Evolutionary conservation across 495 filamentous ascomycete species (phyloP).

Genomic region (Xylaria bambusicola): DNA sequence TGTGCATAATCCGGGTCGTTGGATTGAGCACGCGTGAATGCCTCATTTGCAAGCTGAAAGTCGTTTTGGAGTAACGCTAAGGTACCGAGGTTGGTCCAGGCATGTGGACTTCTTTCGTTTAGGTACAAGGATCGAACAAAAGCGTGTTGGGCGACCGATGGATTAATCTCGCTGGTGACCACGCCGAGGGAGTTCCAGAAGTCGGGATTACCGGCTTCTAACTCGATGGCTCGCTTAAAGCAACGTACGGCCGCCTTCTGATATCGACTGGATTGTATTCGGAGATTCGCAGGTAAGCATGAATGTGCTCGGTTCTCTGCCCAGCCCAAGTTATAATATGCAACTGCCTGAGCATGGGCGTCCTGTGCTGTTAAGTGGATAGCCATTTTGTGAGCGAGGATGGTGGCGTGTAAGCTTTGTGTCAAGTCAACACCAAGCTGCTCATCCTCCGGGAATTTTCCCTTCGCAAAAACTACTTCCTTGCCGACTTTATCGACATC

Average conservation of each 20-base stretch:
- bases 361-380: conserved; percentile 74
- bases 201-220: conserved; percentile 92
- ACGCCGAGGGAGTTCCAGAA: conserved; percentile 98
- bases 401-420: conserved; percentile 62
- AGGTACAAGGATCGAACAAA: conserved; percentile 90
- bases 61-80: conserved; percentile 86
- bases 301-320: conserved; percentile 81
- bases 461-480: conserved; percentile 46
- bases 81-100: conserved; percentile 89
- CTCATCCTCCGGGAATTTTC: conserved; percentile 46
- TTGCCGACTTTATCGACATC: conserved; percentile 72
- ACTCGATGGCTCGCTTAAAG: conserved; percentile 95
- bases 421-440: conserved; percentile 50
- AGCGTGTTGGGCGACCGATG: conserved; percentile 87
- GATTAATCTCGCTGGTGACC: conserved; percentile 79
- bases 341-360: conserved; percentile 87
- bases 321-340: conserved; percentile 96
- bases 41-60: conserved; percentile 77
- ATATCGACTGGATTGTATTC: conserved; percentile 59
- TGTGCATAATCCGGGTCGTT: conserved; percentile 88
- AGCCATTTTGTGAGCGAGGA: conserved; percentile 85
- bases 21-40: conserved; percentile 88
- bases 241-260: conserved; percentile 82
- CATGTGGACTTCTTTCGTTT: conserved; percentile 80
- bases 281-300: conserved; percentile 52